Evolutionary conservation across 2,329 filamentous ascomycete genomes (phyloP), one percentile per base, ranked within the genome.

Genomic region (Calonectria montana): DNA sequence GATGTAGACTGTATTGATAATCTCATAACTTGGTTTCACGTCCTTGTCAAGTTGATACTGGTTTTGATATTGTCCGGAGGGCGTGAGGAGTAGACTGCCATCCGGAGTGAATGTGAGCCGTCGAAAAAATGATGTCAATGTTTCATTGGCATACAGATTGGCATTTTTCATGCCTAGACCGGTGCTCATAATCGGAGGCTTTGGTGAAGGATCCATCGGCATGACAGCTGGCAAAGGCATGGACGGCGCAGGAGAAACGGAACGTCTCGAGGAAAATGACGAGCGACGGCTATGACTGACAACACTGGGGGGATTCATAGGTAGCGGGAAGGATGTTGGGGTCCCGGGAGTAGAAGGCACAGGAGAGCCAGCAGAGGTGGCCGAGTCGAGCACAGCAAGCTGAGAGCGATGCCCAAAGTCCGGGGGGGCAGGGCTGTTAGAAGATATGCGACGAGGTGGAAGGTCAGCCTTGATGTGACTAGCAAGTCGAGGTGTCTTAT

Each of bases 1-100:
- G 66, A 99, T 97, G 84, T 99, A 99, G 25, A 99, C 97, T 0
- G 97, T 99, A 81, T 99, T 99, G 78, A 94, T 95, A 64, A 98
- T 90, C 76, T 99, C 96, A 77, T 97, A 96, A 0, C 89, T 89
- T 0, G 91, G 89, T 82, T 96, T 97, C 2, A 88, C 85, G 73
- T 95, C 94, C 61, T 90, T 90, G 25, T 92, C 86, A 2, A 81
- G 75, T 59, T 91, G 90, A 75, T 94, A 91, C 63, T 95, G 91
- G 2, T 93, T 94, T 81, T 98, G 97, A 84, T 97, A 98, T 81
- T 98, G 97, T 9, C 97, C 97, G 2, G 97, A 96, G 2, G 97
- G 97, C 0, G 97, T 99, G 74, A 99, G 92, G 5, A 99, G 88
- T 62, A 99, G 87, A 81, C 96, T 98, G 29, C 97, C 97, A 81